Conservation (phyloP, 768 basidiomycete genomes). For the Collybia mongolica region DNA sequence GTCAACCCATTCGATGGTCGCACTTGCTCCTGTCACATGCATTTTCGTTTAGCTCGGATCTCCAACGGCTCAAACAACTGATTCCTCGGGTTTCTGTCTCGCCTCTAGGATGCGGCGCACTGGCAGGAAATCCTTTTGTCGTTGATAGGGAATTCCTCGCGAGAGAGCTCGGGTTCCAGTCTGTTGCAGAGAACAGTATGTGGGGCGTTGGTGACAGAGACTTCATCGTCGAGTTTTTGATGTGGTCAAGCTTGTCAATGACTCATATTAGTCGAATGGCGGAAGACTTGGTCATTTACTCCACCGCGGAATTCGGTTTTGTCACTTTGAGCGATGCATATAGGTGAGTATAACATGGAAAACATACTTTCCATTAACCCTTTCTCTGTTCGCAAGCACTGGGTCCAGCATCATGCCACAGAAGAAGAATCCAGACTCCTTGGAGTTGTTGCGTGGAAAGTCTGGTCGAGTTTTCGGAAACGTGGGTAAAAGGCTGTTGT, state of each 20-base stretch:
- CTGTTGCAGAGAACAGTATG: conserved; percentile 92
- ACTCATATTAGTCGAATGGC: conserved; percentile 92
- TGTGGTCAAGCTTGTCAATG: conserved; percentile 94
- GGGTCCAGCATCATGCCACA: conserved; percentile 99
- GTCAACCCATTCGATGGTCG: conserved; percentile 98
- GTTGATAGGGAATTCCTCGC: conserved; percentile 94
- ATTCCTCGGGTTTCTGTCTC: conserved; percentile 90
- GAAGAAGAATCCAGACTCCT: conserved; percentile 97
- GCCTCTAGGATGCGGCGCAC: conserved; percentile 90
- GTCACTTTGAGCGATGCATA: conserved; percentile 96
- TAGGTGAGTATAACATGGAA: conserved; percentile 52
- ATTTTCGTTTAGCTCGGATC: conserved; percentile 88
- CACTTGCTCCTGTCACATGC: conserved; percentile 95
- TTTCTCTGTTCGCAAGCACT: conserved; percentile 54
- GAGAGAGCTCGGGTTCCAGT: conserved; percentile 83
- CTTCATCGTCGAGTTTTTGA: conserved; percentile 95
- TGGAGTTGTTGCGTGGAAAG: conserved; percentile 94
- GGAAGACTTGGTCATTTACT: conserved; percentile 96
- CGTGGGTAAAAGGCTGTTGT: conserved; percentile 38
- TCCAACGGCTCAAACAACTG: conserved; percentile 80
- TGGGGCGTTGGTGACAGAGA: conserved; percentile 97
- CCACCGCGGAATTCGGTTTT: conserved; percentile 96
- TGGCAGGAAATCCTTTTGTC: conserved; percentile 95
- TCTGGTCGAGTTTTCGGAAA: conserved; percentile 93
- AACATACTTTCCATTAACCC: neutral